phyloP scores from a whole-genome alignment of 2,329 filamentous ascomycete species.

The Tothia fuscella region DNA sequence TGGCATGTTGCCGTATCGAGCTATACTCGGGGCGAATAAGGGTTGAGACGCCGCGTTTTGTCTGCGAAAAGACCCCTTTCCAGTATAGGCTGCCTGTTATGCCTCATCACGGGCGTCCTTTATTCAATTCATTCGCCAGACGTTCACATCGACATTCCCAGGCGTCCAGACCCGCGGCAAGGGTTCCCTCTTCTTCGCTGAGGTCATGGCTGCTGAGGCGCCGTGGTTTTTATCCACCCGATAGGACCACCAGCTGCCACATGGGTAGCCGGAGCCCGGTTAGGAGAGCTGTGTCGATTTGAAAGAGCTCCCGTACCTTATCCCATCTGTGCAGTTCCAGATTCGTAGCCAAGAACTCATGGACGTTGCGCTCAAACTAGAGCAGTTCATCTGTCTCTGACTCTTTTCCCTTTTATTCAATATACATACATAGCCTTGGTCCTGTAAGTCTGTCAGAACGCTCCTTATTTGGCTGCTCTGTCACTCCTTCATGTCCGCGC shows the following conservation, averaged over 20 bases:
- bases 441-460: not conserved
- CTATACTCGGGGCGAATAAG: not conserved
- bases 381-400: not conserved
- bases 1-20: not conserved
- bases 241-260: conserved; percentile 3
- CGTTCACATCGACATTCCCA: not conserved
- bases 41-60: conserved; percentile 7
- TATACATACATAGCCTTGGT: not conserved
- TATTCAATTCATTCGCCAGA: not conserved
- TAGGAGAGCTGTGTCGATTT: not conserved
- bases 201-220: not conserved
- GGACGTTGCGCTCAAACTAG: not conserved
- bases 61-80: not conserved
- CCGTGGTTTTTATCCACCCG: not conserved
- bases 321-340: conserved; percentile 8
- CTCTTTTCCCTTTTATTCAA: not conserved
- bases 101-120: not conserved
- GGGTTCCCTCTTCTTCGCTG: conserved; percentile 6
- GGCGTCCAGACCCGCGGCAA: conserved; percentile 4
- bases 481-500: conserved; percentile 5
- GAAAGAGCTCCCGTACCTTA: not conserved
- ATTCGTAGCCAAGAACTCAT: conserved; percentile 1
- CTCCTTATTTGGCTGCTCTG: conserved; percentile 4
- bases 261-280: not conserved
- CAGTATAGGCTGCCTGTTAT: not conserved